A percentile compares a stretch with the other conserved stretches of the same genome.
These are phyloP conservation scores for Caulochytrium protostelioides DNA, from an alignment of 371 early-diverging fungal species.

Conservation along the genomic window DNA sequence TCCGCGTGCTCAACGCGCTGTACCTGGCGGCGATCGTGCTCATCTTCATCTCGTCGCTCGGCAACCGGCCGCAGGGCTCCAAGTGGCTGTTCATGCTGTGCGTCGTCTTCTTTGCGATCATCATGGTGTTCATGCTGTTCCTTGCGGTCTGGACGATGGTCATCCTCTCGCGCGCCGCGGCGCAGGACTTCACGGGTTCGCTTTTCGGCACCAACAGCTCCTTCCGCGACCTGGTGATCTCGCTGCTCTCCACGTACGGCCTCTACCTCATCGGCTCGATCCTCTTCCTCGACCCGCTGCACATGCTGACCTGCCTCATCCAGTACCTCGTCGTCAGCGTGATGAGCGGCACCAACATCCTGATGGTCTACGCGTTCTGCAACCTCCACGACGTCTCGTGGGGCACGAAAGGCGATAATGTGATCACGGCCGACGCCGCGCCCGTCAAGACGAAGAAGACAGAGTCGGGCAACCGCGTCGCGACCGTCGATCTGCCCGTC, in stretches of 20 bases:
- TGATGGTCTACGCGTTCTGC: constrained; percentile 68
- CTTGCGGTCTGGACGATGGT: constrained; percentile 12
- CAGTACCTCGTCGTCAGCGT: constrained; percentile 68
- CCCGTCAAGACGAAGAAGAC: constrained; percentile 8
- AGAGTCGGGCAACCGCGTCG: constrained; percentile 13
- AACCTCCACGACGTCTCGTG: constrained; percentile 61
- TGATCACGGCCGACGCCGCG: constrained; percentile 13
- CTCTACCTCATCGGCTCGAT: constrained; percentile 56
- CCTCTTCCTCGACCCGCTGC: constrained; percentile 71
- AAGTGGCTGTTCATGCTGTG: constrained; percentile 37
- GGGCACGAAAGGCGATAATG: constrained; percentile 77
- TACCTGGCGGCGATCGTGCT: constrained; percentile 53
- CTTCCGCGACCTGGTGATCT: constrained; percentile 56
- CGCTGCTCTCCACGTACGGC: constrained; percentile 58
- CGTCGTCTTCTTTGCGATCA: constrained; percentile 43
- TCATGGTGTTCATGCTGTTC: constrained; percentile 55
- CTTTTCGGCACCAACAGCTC: constrained; percentile 22
- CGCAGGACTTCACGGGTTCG: neutral
- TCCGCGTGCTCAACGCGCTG: constrained; percentile 37
- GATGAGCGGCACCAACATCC: constrained; percentile 66
- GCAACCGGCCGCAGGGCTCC: constrained; percentile 78
- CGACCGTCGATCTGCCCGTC: constrained; percentile 40
- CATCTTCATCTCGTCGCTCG: constrained; percentile 65
- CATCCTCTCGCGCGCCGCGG: neutral
- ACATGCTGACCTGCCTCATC: constrained; percentile 68